Evolutionary conservation across 78 protist genomes (phyloP), one percentile per base, ranked within the genome.

Genomic region (Emiliania huxleyi): DNA sequence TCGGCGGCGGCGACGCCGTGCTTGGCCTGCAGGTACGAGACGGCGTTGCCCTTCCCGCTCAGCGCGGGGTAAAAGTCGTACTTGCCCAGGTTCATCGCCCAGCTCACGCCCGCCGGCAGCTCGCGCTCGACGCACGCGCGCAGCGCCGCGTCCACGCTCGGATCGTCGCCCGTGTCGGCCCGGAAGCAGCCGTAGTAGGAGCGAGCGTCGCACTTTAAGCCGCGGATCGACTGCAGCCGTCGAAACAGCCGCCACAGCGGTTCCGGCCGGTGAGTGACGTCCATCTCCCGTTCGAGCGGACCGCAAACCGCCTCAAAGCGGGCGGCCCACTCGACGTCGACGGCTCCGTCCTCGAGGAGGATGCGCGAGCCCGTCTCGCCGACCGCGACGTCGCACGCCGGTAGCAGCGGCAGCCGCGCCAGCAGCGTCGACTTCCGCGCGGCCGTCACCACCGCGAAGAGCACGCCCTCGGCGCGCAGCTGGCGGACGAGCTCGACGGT

Each of bases 141-240:
- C 45, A 75, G 85, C 48, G 48, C 48, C n/a, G 1, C 85, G 45
- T 12, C 42, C 37, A 40, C 85, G 35, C 23, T 46, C 46, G 85
- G 15, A 19, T 75, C 48, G 45, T 4, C 42, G 35, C 0, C 2
- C 4, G 87, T 42, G 87, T 42, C 49, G 87, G 42, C 87, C 40
- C 87, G 87, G 87, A 77, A 77, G 87, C 87, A 77, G 38, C 49
- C 87, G n/a, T 42, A 77, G 49, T 77, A 77, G 8, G 87, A 77
- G 87, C 87, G 87, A 33, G 49, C 0, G 46, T 77, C 87, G 26
- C 35, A 12, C 48, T 40, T 42, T 19, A 71, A 43, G 43, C 81
- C 81, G 35, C 33, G 71, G 33, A 56, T 25, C 35, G 35, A 6
- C 35, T 25, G 71, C 5, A 56, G 26, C 71, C 35, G 6, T 8